These are phyloP conservation scores for Sporothrix curviconia DNA, from an alignment of 2,329 filamentous ascomycete species.

Conservation along the genomic window DNA sequence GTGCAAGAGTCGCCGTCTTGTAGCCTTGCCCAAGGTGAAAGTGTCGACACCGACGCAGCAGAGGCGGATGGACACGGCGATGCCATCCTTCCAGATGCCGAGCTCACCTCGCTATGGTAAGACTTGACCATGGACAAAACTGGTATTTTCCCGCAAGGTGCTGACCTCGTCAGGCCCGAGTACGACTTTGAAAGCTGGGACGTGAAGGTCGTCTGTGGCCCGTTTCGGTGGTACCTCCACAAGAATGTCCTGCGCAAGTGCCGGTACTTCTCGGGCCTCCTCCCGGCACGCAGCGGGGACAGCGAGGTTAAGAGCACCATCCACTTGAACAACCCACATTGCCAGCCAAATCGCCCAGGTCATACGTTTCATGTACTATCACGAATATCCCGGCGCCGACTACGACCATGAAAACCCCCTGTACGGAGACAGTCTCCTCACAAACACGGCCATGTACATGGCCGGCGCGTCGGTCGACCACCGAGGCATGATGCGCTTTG, in stretches of 20 bases:
- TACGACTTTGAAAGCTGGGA: constrained; percentile 7
- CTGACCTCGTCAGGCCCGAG: not conserved
- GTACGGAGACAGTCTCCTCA: constrained; percentile 18
- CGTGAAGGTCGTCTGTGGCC: constrained; percentile 12
- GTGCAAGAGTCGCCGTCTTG: no score
- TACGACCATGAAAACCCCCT: constrained; percentile 17
- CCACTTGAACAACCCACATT: constrained; percentile 17
- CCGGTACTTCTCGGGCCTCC: constrained; percentile 7
- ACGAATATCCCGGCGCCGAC: constrained; percentile 17
- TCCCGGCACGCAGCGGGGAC: not conserved
- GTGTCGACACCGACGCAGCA: no score
- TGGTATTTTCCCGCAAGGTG: no score
- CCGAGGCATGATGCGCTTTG: constrained; percentile 27
- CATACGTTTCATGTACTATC: constrained; percentile 26
- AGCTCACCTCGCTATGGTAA: no score
- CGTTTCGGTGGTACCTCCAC: constrained; percentile 13
- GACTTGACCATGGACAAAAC: no score
- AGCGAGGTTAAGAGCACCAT: constrained; percentile 2
- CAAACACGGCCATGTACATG: constrained; percentile 24
- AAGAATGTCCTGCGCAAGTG: constrained; percentile 13
- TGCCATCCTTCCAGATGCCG: no score
- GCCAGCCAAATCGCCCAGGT: constrained; percentile 19
- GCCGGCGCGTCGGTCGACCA: constrained; percentile 23
- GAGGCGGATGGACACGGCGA: no score
- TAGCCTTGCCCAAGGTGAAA: no score